Base-by-base conservation (phyloP, 345 rosid species). In the Salix caprea region DNA sequence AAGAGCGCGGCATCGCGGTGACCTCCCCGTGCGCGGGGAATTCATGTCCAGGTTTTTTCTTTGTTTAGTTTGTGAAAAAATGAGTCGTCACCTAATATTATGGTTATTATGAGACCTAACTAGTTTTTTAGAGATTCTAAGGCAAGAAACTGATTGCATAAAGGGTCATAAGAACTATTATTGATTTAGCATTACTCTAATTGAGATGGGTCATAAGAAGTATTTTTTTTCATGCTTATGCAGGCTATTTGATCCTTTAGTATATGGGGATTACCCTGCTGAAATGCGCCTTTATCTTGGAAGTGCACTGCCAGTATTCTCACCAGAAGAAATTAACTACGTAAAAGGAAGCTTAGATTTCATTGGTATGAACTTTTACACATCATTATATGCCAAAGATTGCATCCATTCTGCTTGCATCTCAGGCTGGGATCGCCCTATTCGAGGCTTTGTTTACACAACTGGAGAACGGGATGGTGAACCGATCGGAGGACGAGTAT, bases 331-430 rank as follows among this genome's bases (percentile, higher is more conserved):
- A 79, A 67, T 67, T 18, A 65, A 73, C 58, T 75, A 44, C 36
- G 44, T 88, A 18, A 85, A 82, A 67, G 89, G 89, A 65, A 84
- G 90, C 73, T 56, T 75, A 12, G 89, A 88, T 65, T 88, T 84
- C 81, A 84, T 88, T 40, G 90, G 83, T 58, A 48, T 86, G 23
- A 88, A 86, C 77, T 89, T 86, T 74, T 84, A 88, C 73, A 36
- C 82, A 52, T 72, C 85, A 34, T 65, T 84, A 60, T 84, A 88
- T 36, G 87, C 86, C 70, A 84, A 75, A 79, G 89, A 88, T 65
- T 88, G 89, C 84, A 79, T 84, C 76, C 79, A 79, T 70, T 84
- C 90, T 65, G 40, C 83, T 69, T 86, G 87, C 65, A 14, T 3
- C 50, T 65, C 28, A 18, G 85, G 86, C 13, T 21, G 78, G 6